These are phyloP conservation scores for Fusarium vanettenii DNA, from an alignment of 2,329 filamentous ascomycete species.

Conservation along the genomic window DNA sequence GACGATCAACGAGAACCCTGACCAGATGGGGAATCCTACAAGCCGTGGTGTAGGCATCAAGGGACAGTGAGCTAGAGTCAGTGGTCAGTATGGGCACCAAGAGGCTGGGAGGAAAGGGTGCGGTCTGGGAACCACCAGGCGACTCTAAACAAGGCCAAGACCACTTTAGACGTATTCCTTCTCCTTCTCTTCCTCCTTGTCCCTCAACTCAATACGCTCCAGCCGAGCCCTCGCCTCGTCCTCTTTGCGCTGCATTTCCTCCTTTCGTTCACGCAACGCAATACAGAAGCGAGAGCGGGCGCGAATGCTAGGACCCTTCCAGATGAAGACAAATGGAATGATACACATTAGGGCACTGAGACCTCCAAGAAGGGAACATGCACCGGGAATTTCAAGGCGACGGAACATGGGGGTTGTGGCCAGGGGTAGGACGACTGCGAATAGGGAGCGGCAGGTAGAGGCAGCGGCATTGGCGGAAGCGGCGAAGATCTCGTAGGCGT, in stretches of 20 bases:
- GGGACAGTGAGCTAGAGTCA: neutral
- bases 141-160: neutral
- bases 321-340: constrained; percentile 65
- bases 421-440: constrained; percentile 78
- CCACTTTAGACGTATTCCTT: constrained; percentile 17
- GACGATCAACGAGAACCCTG: neutral
- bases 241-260: constrained; percentile 55
- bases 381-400: constrained; percentile 59
- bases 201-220: constrained; percentile 37
- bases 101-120: neutral
- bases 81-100: constrained; percentile 19
- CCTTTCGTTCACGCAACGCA: constrained; percentile 64
- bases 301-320: constrained; percentile 66
- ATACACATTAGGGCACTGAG: constrained; percentile 62
- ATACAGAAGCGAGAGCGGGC: constrained; percentile 71
- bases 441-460: constrained; percentile 94
- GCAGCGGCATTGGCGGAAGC: constrained; percentile 83
- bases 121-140: neutral
- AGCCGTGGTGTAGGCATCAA: neutral
- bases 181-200: constrained; percentile 33
- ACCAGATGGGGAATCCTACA: too few species aligned
- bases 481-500: constrained; percentile 75
- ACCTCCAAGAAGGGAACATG: constrained; percentile 64
- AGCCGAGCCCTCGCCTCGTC: constrained; percentile 50
- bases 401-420: constrained; percentile 63